Evolutionary conservation across 2,329 filamentous ascomycete genomes (phyloP).

Genomic region (Aurifilum marmelostoma): DNA sequence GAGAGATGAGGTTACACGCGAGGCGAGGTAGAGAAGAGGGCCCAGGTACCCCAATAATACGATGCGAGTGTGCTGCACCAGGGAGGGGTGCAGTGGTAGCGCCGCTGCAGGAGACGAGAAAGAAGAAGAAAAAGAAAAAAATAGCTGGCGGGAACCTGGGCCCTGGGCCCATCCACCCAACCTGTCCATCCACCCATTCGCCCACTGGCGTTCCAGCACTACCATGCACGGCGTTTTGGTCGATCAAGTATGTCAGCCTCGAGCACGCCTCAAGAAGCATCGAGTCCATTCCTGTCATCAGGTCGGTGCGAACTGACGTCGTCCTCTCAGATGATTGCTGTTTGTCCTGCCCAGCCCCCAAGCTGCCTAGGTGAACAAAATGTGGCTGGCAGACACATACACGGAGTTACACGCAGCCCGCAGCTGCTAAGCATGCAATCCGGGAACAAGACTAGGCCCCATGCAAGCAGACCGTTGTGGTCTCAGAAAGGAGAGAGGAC

Average conservation of each 20-base stretch:
- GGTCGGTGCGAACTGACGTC: not conserved
- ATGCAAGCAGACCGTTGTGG: not conserved
- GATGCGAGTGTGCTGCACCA: constrained; percentile 26
- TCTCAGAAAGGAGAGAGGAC: not conserved
- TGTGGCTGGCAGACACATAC: constrained; percentile 1
- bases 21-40: constrained; percentile 6
- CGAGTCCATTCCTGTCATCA: not conserved
- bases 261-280: not conserved
- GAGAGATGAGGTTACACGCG: constrained; percentile 28
- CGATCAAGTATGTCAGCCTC: not conserved
- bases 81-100: constrained; percentile 26
- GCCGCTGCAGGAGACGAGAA: constrained; percentile 26
- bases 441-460: too few relatives aligned
- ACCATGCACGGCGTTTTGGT: constrained; percentile 2
- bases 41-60: constrained; percentile 25
- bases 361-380: not conserved
- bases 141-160: constrained; percentile 14
- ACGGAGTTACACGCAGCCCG: not conserved
- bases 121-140: not conserved
- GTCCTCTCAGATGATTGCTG: not conserved
- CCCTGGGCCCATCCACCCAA: constrained; percentile 19
- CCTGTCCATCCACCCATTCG: not conserved
- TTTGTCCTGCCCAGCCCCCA: not conserved
- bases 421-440: not conserved
- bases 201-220: constrained; percentile 12